Evolutionary conservation across 1,284 basidiomycete species (phyloP).

Genomic region (Marasmius fiardii): DNA sequence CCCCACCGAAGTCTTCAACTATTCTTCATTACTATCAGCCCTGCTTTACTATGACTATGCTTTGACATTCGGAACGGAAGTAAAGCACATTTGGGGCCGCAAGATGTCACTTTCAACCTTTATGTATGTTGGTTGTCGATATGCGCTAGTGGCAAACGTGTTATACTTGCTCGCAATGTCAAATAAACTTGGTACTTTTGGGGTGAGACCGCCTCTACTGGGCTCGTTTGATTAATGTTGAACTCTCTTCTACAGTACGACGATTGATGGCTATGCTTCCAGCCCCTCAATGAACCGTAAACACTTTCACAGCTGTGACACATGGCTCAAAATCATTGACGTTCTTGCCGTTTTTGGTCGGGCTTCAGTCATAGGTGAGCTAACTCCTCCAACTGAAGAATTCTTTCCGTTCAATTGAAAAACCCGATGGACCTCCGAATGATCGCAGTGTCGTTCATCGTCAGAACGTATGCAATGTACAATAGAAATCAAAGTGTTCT

Average conservation of each 20-base stretch:
- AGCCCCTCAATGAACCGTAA: neutral
- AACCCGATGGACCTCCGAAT: too few relatives aligned
- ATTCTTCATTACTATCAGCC: constrained; percentile 6
- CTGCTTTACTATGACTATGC: constrained; percentile 21
- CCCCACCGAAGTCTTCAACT: neutral
- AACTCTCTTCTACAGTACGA: too few relatives aligned
- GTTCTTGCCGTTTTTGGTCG: constrained; percentile 16
- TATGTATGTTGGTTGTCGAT: constrained; percentile 22
- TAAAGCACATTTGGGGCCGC: constrained; percentile 21
- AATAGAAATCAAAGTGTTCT: constrained; percentile 4
- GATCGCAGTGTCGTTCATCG: constrained; percentile 7
- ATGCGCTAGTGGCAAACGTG: constrained; percentile 22
- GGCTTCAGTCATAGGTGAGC: constrained; percentile 8
- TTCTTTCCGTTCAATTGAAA: too few relatives aligned
- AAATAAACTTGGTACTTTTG: constrained; percentile 15
- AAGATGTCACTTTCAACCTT: constrained; percentile 19
- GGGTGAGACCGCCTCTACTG: constrained; percentile 5
- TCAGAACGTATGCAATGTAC: constrained; percentile 9
- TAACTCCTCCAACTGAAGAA: too few relatives aligned
- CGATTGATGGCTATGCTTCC: neutral
- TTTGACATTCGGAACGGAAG: constrained; percentile 21
- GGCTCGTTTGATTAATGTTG: neutral
- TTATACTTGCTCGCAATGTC: constrained; percentile 21
- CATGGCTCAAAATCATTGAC: constrained; percentile 15
- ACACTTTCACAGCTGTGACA: constrained; percentile 16